A percentile compares a stretch with the other conserved stretches of the same genome.
Evolutionary conservation across 495 filamentous ascomycete species (phyloP).

Genomic region (Tuber magnatum): DNA sequence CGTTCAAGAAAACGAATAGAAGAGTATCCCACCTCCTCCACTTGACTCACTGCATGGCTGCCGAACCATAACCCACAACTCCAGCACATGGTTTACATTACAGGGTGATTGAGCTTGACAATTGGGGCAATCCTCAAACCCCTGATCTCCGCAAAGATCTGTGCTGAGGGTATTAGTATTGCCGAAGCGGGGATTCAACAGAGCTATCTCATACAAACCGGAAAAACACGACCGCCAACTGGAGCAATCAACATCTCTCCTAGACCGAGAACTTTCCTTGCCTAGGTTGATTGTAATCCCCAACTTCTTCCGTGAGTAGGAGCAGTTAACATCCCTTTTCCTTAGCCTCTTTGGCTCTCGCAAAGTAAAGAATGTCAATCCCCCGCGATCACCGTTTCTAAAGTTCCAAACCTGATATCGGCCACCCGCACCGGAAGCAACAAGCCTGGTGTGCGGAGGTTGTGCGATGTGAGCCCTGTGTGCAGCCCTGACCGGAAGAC

Average conservation of each 20-base stretch:
- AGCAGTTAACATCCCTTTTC: neutral
- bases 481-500: neutral
- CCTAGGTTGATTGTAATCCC: neutral
- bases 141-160: neutral
- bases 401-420: neutral
- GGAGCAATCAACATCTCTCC: neutral
- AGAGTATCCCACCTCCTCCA: neutral
- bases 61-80: neutral
- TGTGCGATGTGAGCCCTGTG: neutral
- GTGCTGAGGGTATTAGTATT: neutral
- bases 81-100: too few species aligned
- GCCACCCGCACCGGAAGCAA: neutral
- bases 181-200: neutral
- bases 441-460: neutral
- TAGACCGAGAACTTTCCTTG: neutral
- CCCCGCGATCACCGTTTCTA: neutral
- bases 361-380: neutral
- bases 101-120: neutral
- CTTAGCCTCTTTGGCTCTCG: neutral
- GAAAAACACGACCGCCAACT: neutral
- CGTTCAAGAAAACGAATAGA: neutral
- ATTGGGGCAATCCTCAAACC: neutral
- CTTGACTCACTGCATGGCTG: neutral
- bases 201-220: neutral
- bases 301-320: neutral